Evolutionary conservation across 2,329 filamentous ascomycete species (phyloP).

Genomic region (Aspergillus sp.): DNA sequence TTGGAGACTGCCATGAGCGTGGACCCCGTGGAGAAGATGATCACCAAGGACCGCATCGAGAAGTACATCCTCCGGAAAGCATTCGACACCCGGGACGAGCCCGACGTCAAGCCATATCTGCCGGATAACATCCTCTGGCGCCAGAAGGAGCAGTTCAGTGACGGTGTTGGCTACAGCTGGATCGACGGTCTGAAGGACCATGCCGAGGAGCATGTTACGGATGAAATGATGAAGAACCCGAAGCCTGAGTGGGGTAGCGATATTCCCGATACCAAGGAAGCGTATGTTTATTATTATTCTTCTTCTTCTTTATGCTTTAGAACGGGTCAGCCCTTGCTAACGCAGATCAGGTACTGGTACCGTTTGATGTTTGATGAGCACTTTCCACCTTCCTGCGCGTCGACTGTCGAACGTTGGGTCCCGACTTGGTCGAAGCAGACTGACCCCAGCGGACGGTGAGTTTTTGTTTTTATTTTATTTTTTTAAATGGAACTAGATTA

Average conservation of each 20-base stretch:
- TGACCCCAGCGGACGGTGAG: slow-evolving; percentile 84
- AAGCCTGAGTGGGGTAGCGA: slow-evolving; percentile 93
- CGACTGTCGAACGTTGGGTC: slow-evolving; percentile 91
- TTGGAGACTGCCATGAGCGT: slow-evolving; percentile 88
- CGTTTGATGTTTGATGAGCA: slow-evolving; percentile 97
- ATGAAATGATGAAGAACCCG: slow-evolving; percentile 98
- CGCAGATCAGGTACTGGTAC: slow-evolving; percentile 72
- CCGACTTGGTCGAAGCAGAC: slow-evolving; percentile 96
- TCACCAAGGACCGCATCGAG: slow-evolving; percentile 79
- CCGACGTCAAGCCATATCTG: slow-evolving; percentile 73
- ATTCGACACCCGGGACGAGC: slow-evolving; percentile 87
- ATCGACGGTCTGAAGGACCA: slow-evolving; percentile 96
- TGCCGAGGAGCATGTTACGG: slow-evolving; percentile 78
- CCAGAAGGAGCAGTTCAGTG: slow-evolving; percentile 99
- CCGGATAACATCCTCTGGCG: slow-evolving; percentile 93
- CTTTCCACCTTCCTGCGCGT: slow-evolving; percentile 85
- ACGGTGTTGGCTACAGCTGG: slow-evolving; percentile 98
- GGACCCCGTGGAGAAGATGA: slow-evolving; percentile 92
- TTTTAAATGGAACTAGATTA: too few species aligned
- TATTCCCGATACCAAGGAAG: slow-evolving; percentile 93
- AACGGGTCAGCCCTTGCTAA: slow-evolving; percentile 8
- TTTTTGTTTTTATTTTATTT: neutral
- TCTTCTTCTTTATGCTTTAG: neutral
- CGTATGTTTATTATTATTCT: slow-evolving; percentile 46
- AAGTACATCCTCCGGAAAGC: slow-evolving; percentile 98